These are phyloP conservation scores for Geotrichum macrosporum DNA, from an alignment of 1,139 yeast genomes.

Conservation along the genomic window DNA sequence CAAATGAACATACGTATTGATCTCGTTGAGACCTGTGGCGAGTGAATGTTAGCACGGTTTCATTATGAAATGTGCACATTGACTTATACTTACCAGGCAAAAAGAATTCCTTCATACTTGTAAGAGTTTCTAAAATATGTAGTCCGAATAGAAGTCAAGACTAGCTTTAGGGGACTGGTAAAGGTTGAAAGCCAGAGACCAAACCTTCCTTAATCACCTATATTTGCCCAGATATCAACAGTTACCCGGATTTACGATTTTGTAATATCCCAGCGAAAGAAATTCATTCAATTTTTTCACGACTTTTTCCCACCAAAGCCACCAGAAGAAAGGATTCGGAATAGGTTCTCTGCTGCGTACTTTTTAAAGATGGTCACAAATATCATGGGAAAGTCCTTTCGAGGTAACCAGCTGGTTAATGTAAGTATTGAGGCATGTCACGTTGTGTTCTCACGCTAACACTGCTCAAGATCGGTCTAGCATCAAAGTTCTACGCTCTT, in stretches of 20 bases:
- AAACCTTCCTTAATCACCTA: too few species aligned
- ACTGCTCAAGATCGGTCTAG: conserved; percentile 58
- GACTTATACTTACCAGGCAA: conserved; percentile 24
- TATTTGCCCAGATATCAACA: too few species aligned
- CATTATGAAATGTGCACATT: too few species aligned
- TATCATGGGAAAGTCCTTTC: conserved; percentile 42
- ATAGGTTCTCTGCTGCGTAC: too few species aligned
- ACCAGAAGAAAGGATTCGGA: too few species aligned
- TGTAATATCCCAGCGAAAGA: not conserved
- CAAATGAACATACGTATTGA: conserved; percentile 32
- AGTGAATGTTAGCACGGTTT: conserved; percentile 1
- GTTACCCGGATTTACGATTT: conserved; percentile 7
- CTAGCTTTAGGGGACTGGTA: too few species aligned
- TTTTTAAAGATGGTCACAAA: conserved; percentile 37
- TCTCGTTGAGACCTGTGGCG: conserved; percentile 34
- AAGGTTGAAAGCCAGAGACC: too few species aligned
- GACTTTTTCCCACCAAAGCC: not conserved
- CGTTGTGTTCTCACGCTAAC: not conserved
- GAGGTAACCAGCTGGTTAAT: conserved; percentile 40
- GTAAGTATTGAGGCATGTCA: conserved; percentile 26
- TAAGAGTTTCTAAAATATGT: too few species aligned
- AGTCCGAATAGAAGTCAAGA: too few species aligned
- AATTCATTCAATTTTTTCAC: not conserved
- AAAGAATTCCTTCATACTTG: conserved; percentile 17
- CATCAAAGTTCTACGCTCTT: conserved; percentile 79